phyloP scores from a whole-genome alignment of 2,329 filamentous ascomycete species.

The Aspergillus ochraceus region DNA sequence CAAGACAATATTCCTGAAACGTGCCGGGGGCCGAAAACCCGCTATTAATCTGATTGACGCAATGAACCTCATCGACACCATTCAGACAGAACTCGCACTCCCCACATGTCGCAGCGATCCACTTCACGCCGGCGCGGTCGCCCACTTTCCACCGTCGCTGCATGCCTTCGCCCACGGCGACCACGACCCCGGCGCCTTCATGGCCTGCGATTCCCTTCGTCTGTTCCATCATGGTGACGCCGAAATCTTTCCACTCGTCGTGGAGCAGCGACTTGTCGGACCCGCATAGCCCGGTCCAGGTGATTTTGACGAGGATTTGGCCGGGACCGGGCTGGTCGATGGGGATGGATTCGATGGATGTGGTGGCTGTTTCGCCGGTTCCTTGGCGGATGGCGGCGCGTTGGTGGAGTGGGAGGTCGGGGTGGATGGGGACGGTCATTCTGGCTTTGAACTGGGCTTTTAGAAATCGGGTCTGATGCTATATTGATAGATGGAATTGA shows the following conservation, averaged over 20 bases:
- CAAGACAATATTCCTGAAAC: constrained; percentile 22
- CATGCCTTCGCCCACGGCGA: constrained; percentile 32
- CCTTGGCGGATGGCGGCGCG: neutral
- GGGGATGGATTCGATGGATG: neutral
- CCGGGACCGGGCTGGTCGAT: constrained; percentile 2
- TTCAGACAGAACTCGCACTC: constrained; percentile 20
- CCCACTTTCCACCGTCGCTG: constrained; percentile 21
- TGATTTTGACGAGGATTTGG: constrained; percentile 13
- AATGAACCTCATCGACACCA: constrained; percentile 18
- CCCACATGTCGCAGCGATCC: constrained; percentile 20
- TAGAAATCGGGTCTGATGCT: no score
- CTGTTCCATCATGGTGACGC: neutral
- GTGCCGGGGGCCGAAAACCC: constrained; percentile 20
- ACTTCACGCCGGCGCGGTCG: constrained; percentile 22
- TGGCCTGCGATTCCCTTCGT: constrained; percentile 33
- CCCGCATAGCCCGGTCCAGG: constrained; percentile 13
- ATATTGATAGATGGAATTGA: neutral
- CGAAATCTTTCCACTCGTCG: constrained; percentile 1
- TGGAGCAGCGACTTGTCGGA: constrained; percentile 8
- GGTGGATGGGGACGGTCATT: neutral
- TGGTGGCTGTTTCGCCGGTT: neutral
- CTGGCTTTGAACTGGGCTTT: neutral
- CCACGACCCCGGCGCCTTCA: constrained; percentile 47
- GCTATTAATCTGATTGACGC: constrained; percentile 14
- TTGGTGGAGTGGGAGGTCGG: neutral